A percentile compares a stretch with the other conserved stretches of the same genome.
Conservation (phyloP, 2,329 filamentous ascomycete genomes). For the Emmonsia crescens region DNA sequence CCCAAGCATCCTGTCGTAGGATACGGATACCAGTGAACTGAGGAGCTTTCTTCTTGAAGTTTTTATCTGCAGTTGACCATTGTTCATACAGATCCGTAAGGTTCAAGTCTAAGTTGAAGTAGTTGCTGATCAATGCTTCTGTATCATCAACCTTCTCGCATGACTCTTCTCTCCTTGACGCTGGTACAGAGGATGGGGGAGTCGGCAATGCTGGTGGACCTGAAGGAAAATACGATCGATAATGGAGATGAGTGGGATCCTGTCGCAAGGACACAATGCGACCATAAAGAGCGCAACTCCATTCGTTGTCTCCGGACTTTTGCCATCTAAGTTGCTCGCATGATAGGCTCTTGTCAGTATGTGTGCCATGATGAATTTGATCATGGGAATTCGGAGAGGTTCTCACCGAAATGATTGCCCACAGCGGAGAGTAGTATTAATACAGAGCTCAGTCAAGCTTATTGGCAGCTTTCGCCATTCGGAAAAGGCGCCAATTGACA, state of each 20-base stretch:
- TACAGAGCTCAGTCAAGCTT: conserved; percentile 73
- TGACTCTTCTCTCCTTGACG: conserved; percentile 20
- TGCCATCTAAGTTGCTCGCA: conserved; percentile 55
- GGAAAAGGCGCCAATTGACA: conserved; percentile 42
- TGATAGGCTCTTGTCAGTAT: conserved; percentile 1
- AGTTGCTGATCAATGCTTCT: conserved; percentile 62
- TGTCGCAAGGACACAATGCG: conserved; percentile 78
- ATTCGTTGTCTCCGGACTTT: conserved; percentile 67
- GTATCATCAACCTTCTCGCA: conserved; percentile 53
- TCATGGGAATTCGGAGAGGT: not conserved
- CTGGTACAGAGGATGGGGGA: conserved; percentile 28
- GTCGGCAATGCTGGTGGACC: conserved; percentile 25
- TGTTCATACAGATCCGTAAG: conserved; percentile 66
- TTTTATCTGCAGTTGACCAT: conserved; percentile 76
- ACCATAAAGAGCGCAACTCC: conserved; percentile 80
- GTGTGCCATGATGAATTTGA: not conserved
- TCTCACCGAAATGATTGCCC: conserved; percentile 75
- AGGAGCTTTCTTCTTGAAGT: conserved; percentile 79
- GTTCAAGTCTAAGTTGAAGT: conserved; percentile 77
- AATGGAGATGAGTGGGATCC: conserved; percentile 67
- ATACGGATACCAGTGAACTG: conserved; percentile 88
- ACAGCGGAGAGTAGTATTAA: conserved; percentile 87
- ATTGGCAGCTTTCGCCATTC: conserved; percentile 85
- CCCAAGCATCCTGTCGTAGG: conserved; percentile 90
- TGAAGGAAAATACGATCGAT: conserved; percentile 54